phyloP scores from a whole-genome alignment of 2,329 filamentous ascomycete genomes.

The Metarhizium humberi region DNA sequence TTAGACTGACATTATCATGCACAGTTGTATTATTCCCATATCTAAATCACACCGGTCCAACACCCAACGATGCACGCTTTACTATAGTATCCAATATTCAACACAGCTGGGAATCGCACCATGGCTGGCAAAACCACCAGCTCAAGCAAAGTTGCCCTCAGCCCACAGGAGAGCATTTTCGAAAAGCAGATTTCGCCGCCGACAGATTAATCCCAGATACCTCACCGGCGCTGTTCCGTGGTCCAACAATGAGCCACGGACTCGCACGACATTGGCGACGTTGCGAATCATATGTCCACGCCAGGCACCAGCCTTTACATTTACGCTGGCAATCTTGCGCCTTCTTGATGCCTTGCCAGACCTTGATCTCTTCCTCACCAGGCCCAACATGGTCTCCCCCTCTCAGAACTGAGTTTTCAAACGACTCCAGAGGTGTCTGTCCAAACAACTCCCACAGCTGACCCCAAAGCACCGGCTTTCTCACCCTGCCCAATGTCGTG shows the following conservation, averaged over 20 bases:
- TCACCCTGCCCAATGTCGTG: conserved; percentile 26
- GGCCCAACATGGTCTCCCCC: conserved; percentile 42
- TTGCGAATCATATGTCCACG: conserved; percentile 39
- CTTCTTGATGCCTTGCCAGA: conserved; percentile 25
- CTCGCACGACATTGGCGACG: conserved; percentile 32
- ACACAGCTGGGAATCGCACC: not conserved
- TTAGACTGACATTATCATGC: not conserved
- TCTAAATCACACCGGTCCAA: not conserved
- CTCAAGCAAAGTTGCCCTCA: not conserved
- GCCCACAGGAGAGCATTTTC: not conserved
- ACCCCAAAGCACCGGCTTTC: conserved; percentile 37
- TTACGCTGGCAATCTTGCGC: conserved; percentile 33
- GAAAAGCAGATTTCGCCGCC: conserved; percentile 16
- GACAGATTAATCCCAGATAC: conserved; percentile 24
- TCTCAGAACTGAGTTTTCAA: conserved; percentile 19
- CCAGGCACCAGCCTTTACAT: conserved; percentile 36
- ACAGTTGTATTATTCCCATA: not conserved
- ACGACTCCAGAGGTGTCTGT: conserved; percentile 26
- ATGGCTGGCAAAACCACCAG: not conserved
- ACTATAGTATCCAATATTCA: not conserved
- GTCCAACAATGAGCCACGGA: conserved; percentile 41
- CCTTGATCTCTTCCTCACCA: conserved; percentile 32
- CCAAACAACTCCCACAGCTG: conserved; percentile 42
- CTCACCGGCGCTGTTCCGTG: conserved; percentile 6
- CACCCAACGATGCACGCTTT: not conserved